Percentiles rank a stretch among this genome's conserved stretches.
phyloP scores from a whole-genome alignment of 805 yeast species.

The Myxozyma neglecta region DNA sequence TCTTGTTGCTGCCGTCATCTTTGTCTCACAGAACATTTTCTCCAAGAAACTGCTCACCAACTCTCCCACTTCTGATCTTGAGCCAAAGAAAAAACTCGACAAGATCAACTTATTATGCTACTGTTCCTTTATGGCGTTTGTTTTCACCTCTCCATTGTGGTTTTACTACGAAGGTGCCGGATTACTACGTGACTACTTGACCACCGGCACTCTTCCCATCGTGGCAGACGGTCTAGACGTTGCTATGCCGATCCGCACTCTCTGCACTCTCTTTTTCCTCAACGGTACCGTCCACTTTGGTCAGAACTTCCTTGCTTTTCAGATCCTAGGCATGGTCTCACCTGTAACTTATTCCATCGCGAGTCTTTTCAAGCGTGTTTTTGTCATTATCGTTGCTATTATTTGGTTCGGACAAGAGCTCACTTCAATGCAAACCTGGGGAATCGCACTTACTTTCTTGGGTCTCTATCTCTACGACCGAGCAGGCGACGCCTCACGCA shows the following conservation, averaged over 20 bases:
- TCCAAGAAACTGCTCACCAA: conserved; percentile 75
- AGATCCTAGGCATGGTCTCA: conserved; percentile 74
- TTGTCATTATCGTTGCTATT: conserved; percentile 77
- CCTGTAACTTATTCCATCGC: conserved; percentile 87
- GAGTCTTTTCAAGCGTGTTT: conserved; percentile 83
- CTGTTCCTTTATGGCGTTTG: conserved; percentile 71
- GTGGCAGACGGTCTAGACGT: conserved; percentile 37
- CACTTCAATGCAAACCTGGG: conserved; percentile 43
- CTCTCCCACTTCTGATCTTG: conserved; percentile 25
- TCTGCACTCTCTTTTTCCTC: conserved; percentile 49
- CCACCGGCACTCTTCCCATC: conserved; percentile 29
- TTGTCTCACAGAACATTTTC: conserved; percentile 83
- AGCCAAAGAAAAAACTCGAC: conserved; percentile 57
- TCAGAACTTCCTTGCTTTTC: conserved; percentile 80
- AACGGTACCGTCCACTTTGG: conserved; percentile 77
- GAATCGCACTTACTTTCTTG: conserved; percentile 42
- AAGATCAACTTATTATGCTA: conserved; percentile 78
- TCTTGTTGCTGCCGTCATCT: conserved; percentile 63
- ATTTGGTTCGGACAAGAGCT: conserved; percentile 54
- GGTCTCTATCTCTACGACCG: conserved; percentile 47
- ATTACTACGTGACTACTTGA: conserved; percentile 27
- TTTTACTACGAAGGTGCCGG: conserved; percentile 55
- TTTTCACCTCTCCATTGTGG: conserved; percentile 74
- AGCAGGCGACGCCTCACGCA: conserved; percentile 41
- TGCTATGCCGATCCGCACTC: conserved; percentile 38